phyloP scores from a whole-genome alignment of 305 asterid genomes.

The Fraxinus ornus region DNA sequence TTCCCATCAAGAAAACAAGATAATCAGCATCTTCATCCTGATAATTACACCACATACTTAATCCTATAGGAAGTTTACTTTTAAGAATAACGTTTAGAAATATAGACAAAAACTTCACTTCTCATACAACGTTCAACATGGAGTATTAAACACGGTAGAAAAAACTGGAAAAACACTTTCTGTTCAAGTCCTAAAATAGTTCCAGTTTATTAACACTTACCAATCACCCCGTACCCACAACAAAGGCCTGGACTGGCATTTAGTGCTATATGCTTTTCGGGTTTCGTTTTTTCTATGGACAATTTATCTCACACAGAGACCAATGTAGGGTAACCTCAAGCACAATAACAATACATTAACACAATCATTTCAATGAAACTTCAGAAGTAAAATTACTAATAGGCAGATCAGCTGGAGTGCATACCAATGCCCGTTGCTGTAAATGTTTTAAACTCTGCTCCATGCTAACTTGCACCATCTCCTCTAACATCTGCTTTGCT shows the following conservation, averaged over 20 bases:
- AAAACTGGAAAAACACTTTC: slow-evolving; percentile 7
- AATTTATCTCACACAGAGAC: slow-evolving; percentile 11
- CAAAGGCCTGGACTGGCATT: slow-evolving; percentile 67
- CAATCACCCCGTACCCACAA: slow-evolving; percentile 52
- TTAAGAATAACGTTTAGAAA: neutral
- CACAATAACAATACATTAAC: neutral
- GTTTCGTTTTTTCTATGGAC: neutral
- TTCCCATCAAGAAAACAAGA: neutral
- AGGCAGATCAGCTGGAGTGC: slow-evolving; percentile 50
- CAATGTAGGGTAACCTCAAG: neutral
- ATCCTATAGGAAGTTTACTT: neutral
- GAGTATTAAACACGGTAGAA: slow-evolving; percentile 9
- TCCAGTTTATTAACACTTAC: slow-evolving; percentile 38
- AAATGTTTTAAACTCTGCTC: slow-evolving; percentile 84
- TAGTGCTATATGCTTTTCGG: neutral
- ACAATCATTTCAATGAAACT: slow-evolving; percentile 40
- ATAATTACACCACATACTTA: neutral
- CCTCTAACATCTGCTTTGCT: slow-evolving; percentile 84
- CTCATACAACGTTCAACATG: slow-evolving; percentile 16
- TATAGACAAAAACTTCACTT: neutral
- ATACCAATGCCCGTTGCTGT: slow-evolving; percentile 77
- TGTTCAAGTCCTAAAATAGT: slow-evolving; percentile 14
- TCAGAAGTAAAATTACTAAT: slow-evolving; percentile 36
- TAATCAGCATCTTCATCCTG: neutral
- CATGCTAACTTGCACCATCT: slow-evolving; percentile 97